Evolutionary conservation across 2,329 filamentous ascomycete species (phyloP), one percentile per base, ranked within the genome.

Genomic region (Aureobasidium sp.): DNA sequence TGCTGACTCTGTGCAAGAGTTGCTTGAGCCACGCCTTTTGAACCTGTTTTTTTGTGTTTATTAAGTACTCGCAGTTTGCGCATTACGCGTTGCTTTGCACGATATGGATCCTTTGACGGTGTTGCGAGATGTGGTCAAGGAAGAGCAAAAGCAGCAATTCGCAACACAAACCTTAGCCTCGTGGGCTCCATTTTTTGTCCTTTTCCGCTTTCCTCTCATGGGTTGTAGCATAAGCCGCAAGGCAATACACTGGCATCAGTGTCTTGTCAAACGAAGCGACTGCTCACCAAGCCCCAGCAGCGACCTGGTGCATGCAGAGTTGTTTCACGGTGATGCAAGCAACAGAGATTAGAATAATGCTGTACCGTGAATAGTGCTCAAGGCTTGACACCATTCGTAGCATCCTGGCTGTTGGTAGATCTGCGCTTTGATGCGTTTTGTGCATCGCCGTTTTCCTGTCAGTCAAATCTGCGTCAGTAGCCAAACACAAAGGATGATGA

Each of bases 341-440:
- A 37, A 37, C 21, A 21, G 25, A 29, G 9, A 27, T 36, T 60
- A 34, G 37, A 50, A 34, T 52, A 37, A 36, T 36, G 57, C 47
- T 30, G 57, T 60, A 52, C 45, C 36, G 39, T 45, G 15, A 11
- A 30, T 8, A 5, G 36, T 11, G 36, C 7, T 60, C 57, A 60
- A 44, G 57, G n/a, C 47, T 52, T 50, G 47, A 34, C 47, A 27
- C 57, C 57, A n/a, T 61, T 61, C 16, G 48, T 15, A 27, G 39
- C 50, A 27, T 55, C 49, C 47, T 49, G 49, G 44, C 50, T 55
- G 16, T 62, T 58, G 25, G 53, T 41, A 21, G 59, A 59, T 52
- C 58, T 64, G 32, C 59, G 59, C 53, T 64, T 61, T 6, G 53
- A 47, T 34, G 49, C 50, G 50, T 55, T 58, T 39, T 36, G 16